Base-by-base conservation (phyloP, 371 early-diverging fungal genomes). In the Basidiobolus meristosporus region DNA sequence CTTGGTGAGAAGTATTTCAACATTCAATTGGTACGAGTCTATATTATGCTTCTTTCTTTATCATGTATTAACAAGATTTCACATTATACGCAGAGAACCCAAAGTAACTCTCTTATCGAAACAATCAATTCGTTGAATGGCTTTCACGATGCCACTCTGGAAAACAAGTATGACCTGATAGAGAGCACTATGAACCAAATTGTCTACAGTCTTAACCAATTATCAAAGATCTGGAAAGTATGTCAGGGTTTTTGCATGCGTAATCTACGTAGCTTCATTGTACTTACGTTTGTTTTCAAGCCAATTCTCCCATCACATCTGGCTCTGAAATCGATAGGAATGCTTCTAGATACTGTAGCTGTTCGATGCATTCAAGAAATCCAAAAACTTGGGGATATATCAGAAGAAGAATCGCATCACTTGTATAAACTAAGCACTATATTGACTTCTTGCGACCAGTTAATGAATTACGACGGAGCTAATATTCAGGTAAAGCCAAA, bases 351-450 rank as follows among this genome's bases (percentile, higher is more conserved):
- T 43, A 54, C 50, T 38, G 47, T 61, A 10, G 39, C 69, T 9
- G 40, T 38, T 19, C 44, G 59, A 12, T 43, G 75, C n/a, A 67
- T 66, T 23, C 43, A 42, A 12, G 72, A 77, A 39, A 48, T 77
- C 21, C 63, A 67, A 23, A 48, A 52, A 3, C 41, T 76, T 21
- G 40, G 48, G 34, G 82, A 82, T 40, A 82, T 82, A 44, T 73
- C 71, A 1, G 77, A 68, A 3, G 65, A 72, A 21, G 82, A 78
- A 41, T 74, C 76, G 0, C 69, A 67, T 36, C 48, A 60, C 21
- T 65, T 82, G 15, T 67, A 72, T 6, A 44, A 48, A 2, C 48
- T 57, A 0, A 55, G n/a, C n/a, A n/a, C n/a, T n/a, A n/a, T n/a
- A n/a, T n/a, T n/a, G n/a, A n/a, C n/a, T n/a, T n/a, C n/a, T n/a